Conservation (phyloP, 768 basidiomycete genomes). For the Tricholoma bakamatsutake region DNA sequence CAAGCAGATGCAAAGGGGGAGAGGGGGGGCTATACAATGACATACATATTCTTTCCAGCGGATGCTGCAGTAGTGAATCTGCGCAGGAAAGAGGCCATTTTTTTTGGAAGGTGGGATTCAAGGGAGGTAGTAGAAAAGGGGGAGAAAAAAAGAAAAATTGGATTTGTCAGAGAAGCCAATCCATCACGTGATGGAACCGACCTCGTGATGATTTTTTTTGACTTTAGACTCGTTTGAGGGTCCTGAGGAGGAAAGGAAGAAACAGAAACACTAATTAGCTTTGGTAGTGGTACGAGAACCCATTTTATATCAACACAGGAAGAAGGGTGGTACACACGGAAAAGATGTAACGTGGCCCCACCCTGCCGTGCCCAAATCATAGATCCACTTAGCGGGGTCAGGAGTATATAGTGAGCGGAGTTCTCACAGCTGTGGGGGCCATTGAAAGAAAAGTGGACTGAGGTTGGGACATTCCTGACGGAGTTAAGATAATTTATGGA, state of each 20-base stretch:
- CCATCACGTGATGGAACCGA: constrained; percentile 12
- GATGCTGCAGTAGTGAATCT: constrained; percentile 47
- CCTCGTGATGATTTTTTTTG: constrained; percentile 4
- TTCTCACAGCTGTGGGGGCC: not conserved
- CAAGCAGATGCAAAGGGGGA: not conserved
- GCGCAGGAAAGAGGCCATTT: constrained; percentile 47
- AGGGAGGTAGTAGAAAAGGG: not conserved
- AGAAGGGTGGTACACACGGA: not conserved
- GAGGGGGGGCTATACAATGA: constrained; percentile 19
- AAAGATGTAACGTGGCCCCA: not conserved
- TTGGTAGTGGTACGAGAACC: not conserved
- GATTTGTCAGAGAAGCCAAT: too few species aligned
- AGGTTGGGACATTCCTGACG: not conserved
- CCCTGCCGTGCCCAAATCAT: not conserved
- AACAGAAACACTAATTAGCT: not conserved
- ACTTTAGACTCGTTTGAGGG: not conserved
- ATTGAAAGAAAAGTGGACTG: not conserved
- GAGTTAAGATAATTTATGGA: not conserved
- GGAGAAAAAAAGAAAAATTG: too few species aligned
- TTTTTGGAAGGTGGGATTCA: constrained; percentile 2
- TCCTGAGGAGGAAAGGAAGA: not conserved
- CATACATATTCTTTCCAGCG: constrained; percentile 31
- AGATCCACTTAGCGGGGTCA: not conserved
- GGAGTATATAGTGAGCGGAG: not conserved
- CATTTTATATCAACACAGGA: not conserved